Base-by-base conservation (phyloP, 2,329 filamentous ascomycete species). In the Calonectria hongkongensis region DNA sequence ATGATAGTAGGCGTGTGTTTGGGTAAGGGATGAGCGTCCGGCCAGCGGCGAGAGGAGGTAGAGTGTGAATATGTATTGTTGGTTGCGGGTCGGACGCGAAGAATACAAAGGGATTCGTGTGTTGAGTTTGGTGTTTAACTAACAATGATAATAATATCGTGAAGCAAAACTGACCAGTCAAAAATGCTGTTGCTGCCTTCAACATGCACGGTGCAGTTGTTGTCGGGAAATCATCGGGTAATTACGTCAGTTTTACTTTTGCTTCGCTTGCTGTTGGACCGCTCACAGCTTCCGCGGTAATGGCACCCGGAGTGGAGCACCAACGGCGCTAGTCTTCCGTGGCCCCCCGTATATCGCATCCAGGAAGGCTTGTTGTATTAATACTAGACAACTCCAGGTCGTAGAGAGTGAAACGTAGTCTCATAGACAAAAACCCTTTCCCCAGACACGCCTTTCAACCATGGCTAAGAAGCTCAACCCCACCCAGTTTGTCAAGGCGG, bases 401-500 rank as follows among this genome's bases (percentile, higher is more conserved):
- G 58, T 64, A 43, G 47, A 60, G 33, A 25, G 21, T 25, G 21
- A 39, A 41, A 6, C 15, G 25, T 27, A 58, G 16, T 27, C n/a
- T 27, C 16, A 39, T 60, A 41, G 33, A 60, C 36, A 67, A 54
- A 51, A 21, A 21, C 21, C 66, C 68, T 60, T 30, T 64, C 16
- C 5, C 2, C 36, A 18, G 9, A 25, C 50, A 62, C 28, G 45
- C 10, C 27, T 21, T 43, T 50, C 43, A 48, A 65, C 25, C 66
- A 84, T 84, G 83, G 79, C 83, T 2, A 84, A 82, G 66, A 82
- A 79, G 66, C 73, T 85, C 68, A 80, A 78, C 12, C 82, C 84
- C 7, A 79, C 80, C 7, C 79, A 76, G 45, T 85, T 85, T 72
- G 83, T 81, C 33, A 82, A 82, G 41, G 82, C 83, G 64, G 84